Evolutionary conservation across 2,329 filamentous ascomycete species (phyloP), one percentile per base, ranked within the genome.

Genomic region (Dryadomyces sulphureus): DNA sequence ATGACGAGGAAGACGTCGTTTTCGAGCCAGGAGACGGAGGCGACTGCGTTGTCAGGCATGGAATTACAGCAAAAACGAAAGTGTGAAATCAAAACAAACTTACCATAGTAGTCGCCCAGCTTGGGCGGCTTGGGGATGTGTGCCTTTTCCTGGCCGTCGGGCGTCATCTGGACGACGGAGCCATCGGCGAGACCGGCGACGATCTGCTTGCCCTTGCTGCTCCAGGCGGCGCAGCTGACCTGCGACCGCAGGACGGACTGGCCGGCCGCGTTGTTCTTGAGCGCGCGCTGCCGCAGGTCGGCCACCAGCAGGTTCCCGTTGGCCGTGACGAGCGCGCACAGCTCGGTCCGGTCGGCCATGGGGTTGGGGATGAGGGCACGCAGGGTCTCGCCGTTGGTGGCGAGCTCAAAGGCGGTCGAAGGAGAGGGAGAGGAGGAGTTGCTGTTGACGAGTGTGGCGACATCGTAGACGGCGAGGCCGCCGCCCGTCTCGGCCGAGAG

Each of bases 161-260:
- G 85, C 7, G 84, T 87, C 75, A 96, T 81, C 60, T 95, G 89
- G 47, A 75, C 74, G 45, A 83, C 79, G 12, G 79, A 80, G 48
- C 92, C 92, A 62, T 95, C 78, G 7, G 72, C 79, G 54, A 92
- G 69, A 16, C 93, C 92, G 53, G 86, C 89, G 39, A 94, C 81
- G 38, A 98, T 69, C 59, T 96, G 90, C 60, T 94, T 98, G 41
- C 92, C 92, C 59, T 81, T 86, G 50, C 78, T 82, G 61, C 92
- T 98, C 92, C 93, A 98, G 47, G 84, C 81, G 6, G 86, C 74
- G 56, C 84, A 92, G 58, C 81, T 88, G 24, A 94, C 89, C 41
- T 83, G 80, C 24, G 74, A 69, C 56, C 81, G 85, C 52, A 94
- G 67, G 1, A 80, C 66, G 5, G 56, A 67, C 52, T 66, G 72